Evolutionary conservation across 2,329 filamentous ascomycete species (phyloP), one percentile per base, ranked within the genome.

Genomic region (Dendryphion nanum): DNA sequence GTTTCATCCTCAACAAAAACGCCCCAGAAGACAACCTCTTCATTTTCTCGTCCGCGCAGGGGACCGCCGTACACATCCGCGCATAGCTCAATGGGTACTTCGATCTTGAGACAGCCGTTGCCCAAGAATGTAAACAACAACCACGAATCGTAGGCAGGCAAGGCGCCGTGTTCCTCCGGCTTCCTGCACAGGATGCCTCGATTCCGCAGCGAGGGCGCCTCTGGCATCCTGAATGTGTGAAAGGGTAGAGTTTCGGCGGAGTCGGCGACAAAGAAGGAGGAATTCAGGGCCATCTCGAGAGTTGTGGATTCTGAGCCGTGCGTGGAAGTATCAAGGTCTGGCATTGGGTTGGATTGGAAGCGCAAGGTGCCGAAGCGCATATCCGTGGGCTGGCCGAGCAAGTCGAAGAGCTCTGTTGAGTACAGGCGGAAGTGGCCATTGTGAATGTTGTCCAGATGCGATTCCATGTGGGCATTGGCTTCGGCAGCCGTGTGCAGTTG

Each of bases 81-180:
- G 42, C 61, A 64, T 59, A 64, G 62, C 35, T 64, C 61, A 28
- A 64, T 54, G 31, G 61, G 61, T 8, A 64, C 50, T 40, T 64
- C 61, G 26, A 64, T 49, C 47, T 63, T 64, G 30, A 64, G 41
- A 45, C 56, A 64, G 20, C 57, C 58, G 35, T 57, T 51, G 32
- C 59, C 58, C 28, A 64, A 53, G 38, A 64, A 64, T 24, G 61
- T 64, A 45, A 64, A 64, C 33, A 64, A 53, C 34, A 64, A 42
- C 61, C 61, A 64, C 20, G 61, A 64, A 41, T 64, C 61, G 38
- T 55, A 64, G n/a, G 37, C 43, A 10, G 61, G 61, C 21, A 62
- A 61, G 15, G 46, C 50, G 40, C 59, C 61, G 23, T 48, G 29
- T 34, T 63, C 53, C 17, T 57, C 52, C 5, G 46, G 48, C 21